These are phyloP conservation scores for Coemansia sp. DNA, from an alignment of 192 early-diverging fungal species.

Conservation along the genomic window DNA sequence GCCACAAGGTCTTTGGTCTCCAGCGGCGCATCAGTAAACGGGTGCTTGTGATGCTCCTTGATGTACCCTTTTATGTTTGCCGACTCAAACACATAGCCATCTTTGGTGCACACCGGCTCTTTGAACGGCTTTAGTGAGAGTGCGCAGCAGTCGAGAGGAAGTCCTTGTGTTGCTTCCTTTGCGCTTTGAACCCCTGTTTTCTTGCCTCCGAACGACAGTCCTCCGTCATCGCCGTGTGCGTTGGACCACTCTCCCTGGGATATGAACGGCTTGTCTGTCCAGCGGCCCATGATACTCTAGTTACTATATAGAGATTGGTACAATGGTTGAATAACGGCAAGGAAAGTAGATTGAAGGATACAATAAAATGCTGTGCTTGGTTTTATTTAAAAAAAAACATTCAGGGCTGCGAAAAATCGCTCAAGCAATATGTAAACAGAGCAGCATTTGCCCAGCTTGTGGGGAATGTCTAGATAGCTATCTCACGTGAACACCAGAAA, in stretches of 20 bases:
- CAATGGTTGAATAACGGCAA: no score
- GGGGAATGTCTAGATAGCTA: no score
- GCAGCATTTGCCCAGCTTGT: no score
- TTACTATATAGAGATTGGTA: no score
- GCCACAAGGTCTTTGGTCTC: slow-evolving; percentile 60
- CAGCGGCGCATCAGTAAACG: slow-evolving; percentile 80
- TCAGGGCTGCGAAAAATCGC: no score
- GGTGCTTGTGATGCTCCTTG: slow-evolving; percentile 79
- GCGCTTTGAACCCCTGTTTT: slow-evolving; percentile 56
- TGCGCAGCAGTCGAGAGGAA: slow-evolving; percentile 86
- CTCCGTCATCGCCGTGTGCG: slow-evolving; percentile 57
- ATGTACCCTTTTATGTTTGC: slow-evolving; percentile 79
- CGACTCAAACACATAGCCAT: slow-evolving; percentile 88
- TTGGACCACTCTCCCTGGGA: slow-evolving; percentile 78
- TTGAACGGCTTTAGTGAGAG: slow-evolving; percentile 88
- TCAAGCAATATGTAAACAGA: no score
- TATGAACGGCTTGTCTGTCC: slow-evolving; percentile 85
- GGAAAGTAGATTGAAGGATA: no score
- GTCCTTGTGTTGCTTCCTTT: slow-evolving; percentile 61
- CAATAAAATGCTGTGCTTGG: no score
- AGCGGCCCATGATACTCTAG: slow-evolving; percentile 26
- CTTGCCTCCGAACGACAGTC: slow-evolving; percentile 66
- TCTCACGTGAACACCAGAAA: no score
- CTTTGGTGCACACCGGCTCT: slow-evolving; percentile 79
- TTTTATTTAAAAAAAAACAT: no score